Conservation (phyloP, 306 rosid species). For the Vachellia pachyceras region DNA sequence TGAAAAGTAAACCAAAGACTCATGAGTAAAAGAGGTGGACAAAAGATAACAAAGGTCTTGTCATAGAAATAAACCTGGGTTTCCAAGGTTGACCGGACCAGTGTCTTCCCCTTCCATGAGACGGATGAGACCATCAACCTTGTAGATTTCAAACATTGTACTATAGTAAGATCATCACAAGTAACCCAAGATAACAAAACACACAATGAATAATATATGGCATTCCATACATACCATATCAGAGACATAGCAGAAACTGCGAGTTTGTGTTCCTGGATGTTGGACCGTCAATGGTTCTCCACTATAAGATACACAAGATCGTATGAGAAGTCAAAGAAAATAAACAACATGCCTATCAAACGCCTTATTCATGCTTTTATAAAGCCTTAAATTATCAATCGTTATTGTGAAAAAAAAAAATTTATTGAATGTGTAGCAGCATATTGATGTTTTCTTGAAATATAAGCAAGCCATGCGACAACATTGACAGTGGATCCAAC, state of each 20-base stretch:
- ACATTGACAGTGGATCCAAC: slow-evolving; percentile 5
- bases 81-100: slow-evolving; percentile 86
- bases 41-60: not conserved
- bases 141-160: slow-evolving; percentile 29
- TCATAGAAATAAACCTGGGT: slow-evolving; percentile 62
- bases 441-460: not conserved
- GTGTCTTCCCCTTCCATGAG: slow-evolving; percentile 86
- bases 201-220: not conserved
- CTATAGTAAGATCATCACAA: slow-evolving; percentile 11
- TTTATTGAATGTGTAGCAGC: slow-evolving; percentile 8
- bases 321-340: not conserved
- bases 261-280: slow-evolving; percentile 82
- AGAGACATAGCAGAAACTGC: slow-evolving; percentile 84
- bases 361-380: not conserved
- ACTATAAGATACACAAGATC: slow-evolving; percentile 48
- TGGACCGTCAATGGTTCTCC: slow-evolving; percentile 80
- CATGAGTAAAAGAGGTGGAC: slow-evolving; percentile 17
- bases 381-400: slow-evolving; percentile 2
- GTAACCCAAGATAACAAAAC: slow-evolving; percentile 10
- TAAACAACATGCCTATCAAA: slow-evolving; percentile 8
- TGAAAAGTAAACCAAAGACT: slow-evolving; percentile 39
- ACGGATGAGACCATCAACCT: slow-evolving; percentile 87
- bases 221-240: slow-evolving; percentile 63
- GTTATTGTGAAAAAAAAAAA: not conserved
- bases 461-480: slow-evolving; percentile 1